These are phyloP conservation scores for Xanthoconium purpureum DNA, from an alignment of 768 basidiomycete genomes.

Conservation along the genomic window DNA sequence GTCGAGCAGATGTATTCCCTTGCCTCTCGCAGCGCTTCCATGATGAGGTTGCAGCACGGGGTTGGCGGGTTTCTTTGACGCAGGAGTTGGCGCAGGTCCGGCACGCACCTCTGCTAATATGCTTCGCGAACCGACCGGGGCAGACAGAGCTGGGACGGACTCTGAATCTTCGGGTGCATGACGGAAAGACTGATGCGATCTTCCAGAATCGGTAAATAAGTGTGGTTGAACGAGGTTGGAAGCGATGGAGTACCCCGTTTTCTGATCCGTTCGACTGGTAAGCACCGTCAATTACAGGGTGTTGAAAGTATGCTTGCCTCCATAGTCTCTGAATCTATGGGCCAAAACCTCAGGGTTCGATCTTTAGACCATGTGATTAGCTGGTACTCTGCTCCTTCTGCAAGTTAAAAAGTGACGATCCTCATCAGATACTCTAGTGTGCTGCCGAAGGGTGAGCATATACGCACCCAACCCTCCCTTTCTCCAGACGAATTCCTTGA, in stretches of 20 bases:
- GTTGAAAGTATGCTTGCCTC: conserved; percentile 42
- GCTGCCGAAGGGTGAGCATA: background rate
- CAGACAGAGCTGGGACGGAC: conserved; percentile 51
- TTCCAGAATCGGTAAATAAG: conserved; percentile 20
- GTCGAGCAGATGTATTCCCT: conserved; percentile 28
- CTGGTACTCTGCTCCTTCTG: conserved; percentile 55
- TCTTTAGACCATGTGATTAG: conserved; percentile 87
- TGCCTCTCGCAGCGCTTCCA: conserved; percentile 33
- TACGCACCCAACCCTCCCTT: conserved; percentile 53
- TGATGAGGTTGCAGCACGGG: conserved; percentile 34
- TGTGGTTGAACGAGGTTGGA: conserved; percentile 22
- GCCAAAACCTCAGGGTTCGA: conserved; percentile 88
- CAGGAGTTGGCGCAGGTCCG: conserved; percentile 33
- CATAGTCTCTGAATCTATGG: conserved; percentile 67
- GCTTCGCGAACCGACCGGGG: conserved; percentile 61
- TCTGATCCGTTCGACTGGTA: conserved; percentile 33
- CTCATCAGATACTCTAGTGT: background rate
- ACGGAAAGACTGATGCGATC: conserved; percentile 47
- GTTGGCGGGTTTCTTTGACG: conserved; percentile 21
- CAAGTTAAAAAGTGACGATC: background rate
- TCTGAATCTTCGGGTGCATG: conserved; percentile 45
- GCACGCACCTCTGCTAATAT: conserved; percentile 74
- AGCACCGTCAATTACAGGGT: conserved; percentile 2
- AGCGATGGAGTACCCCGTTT: conserved; percentile 45
- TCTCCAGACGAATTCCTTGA: conserved; percentile 98